These are phyloP conservation scores for Penicillium parvum DNA, from an alignment of 495 filamentous ascomycete genomes.

Conservation along the genomic window DNA sequence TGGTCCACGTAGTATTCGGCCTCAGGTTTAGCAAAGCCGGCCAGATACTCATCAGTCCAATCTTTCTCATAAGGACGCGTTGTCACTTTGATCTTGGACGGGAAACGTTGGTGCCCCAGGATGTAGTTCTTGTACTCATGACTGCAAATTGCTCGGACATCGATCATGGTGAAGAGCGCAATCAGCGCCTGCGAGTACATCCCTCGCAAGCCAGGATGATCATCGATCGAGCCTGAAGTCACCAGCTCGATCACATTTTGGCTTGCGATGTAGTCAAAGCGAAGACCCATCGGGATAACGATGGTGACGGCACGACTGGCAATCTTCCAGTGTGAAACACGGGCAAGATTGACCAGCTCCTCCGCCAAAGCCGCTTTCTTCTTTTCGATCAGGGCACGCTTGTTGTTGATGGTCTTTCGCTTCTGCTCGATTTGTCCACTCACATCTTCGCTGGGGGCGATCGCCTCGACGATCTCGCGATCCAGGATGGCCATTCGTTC, in stretches of 20 bases:
- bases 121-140: conserved; percentile 87
- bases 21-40: conserved; percentile 72
- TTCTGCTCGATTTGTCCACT: conserved; percentile 59
- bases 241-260: conserved; percentile 80
- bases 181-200: conserved; percentile 78
- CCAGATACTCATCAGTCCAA: conserved; percentile 74
- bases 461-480: conserved; percentile 61
- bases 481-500: conserved; percentile 87
- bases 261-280: conserved; percentile 83
- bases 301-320: conserved; percentile 84
- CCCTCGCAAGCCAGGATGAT: conserved; percentile 78
- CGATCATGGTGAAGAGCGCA: conserved; percentile 74
- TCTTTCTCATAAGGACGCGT: conserved; percentile 67
- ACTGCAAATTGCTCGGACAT: conserved; percentile 76
- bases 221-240: conserved; percentile 77
- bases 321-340: conserved; percentile 90
- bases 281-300: conserved; percentile 78
- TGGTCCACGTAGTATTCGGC: conserved; percentile 85
- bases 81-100: conserved; percentile 67
- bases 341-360: conserved; percentile 73
- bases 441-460: conserved; percentile 69
- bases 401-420: conserved; percentile 63
- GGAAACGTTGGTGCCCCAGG: conserved; percentile 65
- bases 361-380: conserved; percentile 77
- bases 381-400: conserved; percentile 68